Percentiles rank a stretch among this genome's conserved stretches.
phyloP scores from a whole-genome alignment of 2,329 filamentous ascomycete genomes.

The Penicillium sclerotiorum region DNA sequence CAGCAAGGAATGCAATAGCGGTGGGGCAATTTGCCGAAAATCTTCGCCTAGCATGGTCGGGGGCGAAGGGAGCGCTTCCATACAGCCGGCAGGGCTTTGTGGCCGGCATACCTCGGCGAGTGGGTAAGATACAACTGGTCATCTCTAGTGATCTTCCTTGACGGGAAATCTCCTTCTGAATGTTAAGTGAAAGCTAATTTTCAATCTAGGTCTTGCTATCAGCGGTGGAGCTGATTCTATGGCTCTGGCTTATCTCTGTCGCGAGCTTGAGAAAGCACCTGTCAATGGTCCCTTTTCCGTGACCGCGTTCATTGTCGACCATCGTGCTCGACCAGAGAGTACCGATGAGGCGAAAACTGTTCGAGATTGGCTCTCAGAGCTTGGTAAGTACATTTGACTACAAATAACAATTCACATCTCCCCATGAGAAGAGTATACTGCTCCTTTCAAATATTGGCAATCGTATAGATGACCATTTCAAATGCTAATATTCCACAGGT shows the following conservation, averaged over 20 bases:
- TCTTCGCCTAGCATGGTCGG: conserved; percentile 34
- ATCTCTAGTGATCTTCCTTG: not conserved
- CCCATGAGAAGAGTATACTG: too few species aligned
- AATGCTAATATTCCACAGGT: conserved; percentile 25
- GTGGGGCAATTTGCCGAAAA: conserved; percentile 31
- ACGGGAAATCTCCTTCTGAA: not conserved
- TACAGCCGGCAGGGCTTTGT: conserved; percentile 8
- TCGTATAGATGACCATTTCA: not conserved
- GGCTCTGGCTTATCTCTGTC: conserved; percentile 80
- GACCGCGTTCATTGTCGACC: conserved; percentile 64
- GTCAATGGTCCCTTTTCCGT: conserved; percentile 35
- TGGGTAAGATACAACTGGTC: conserved; percentile 31
- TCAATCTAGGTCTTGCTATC: conserved; percentile 68
- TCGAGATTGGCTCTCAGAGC: conserved; percentile 44
- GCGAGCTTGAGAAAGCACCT: conserved; percentile 43
- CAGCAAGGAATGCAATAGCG: conserved; percentile 25
- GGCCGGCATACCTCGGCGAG: conserved; percentile 23
- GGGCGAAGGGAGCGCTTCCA: conserved; percentile 16
- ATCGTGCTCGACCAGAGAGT: conserved; percentile 60
- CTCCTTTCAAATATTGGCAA: too few species aligned
- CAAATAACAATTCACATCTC: too few species aligned
- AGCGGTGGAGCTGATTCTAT: conserved; percentile 98
- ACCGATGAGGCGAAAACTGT: conserved; percentile 58
- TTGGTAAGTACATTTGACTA: conserved; percentile 42
- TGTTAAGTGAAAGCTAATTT: conserved; percentile 3